These are phyloP conservation scores for Clarireedia paspali DNA, from an alignment of 2,329 filamentous ascomycete genomes.

Conservation along the genomic window DNA sequence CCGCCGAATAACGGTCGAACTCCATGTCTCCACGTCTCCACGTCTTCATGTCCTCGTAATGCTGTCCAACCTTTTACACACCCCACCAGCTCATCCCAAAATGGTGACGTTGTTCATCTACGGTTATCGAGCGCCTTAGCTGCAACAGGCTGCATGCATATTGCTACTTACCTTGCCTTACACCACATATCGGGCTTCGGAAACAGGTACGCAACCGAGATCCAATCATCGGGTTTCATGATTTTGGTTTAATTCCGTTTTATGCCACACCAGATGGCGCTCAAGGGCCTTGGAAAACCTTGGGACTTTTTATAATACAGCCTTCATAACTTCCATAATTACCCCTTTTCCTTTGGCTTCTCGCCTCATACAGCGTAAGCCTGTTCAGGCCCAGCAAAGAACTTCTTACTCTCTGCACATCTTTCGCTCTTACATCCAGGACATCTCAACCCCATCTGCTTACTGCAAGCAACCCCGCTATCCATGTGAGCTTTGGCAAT, in stretches of 20 bases:
- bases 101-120: too few species aligned
- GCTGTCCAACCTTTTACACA: too few species aligned
- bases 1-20: too few species aligned
- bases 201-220: neutral
- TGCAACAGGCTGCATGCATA: too few species aligned
- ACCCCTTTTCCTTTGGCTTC: neutral
- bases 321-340: neutral
- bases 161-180: too few species aligned
- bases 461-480: constrained; percentile 59
- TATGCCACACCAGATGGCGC: too few species aligned
- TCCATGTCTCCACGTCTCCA: too few species aligned
- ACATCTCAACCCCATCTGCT: constrained; percentile 84
- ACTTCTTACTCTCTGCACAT: constrained; percentile 70
- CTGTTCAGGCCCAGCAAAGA: constrained; percentile 37
- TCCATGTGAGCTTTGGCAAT: constrained; percentile 75
- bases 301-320: neutral
- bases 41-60: too few species aligned
- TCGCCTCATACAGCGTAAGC: constrained; percentile 13
- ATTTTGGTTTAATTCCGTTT: neutral
- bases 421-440: constrained; percentile 87
- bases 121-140: too few species aligned
- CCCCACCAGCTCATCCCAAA: too few species aligned
- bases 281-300: too few species aligned
- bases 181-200: too few species aligned
- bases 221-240: neutral